Percentiles rank a stretch among this genome's conserved stretches.
Evolutionary conservation across 2,329 filamentous ascomycete genomes (phyloP).

Genomic region (Sclerotinia spermophila): DNA sequence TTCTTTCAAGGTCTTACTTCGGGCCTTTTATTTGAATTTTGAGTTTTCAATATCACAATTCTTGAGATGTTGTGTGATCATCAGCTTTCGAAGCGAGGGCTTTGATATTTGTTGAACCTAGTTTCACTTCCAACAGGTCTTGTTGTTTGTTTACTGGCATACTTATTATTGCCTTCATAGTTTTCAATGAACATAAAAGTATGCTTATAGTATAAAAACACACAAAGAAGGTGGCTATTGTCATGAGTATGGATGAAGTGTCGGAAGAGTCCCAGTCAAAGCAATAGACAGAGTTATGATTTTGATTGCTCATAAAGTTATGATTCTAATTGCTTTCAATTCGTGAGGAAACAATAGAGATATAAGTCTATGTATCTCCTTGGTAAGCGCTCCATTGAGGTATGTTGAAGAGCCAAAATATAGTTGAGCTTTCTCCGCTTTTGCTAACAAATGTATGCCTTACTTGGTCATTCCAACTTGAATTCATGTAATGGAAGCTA

Average conservation of each 20-base stretch:
- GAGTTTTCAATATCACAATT: not conserved
- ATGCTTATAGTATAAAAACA: not conserved
- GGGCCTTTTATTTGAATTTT: not conserved
- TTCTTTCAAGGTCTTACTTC: not conserved
- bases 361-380: too few species aligned
- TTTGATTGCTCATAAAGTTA: not conserved
- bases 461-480: not conserved
- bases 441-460: too few species aligned
- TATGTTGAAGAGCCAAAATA: not conserved
- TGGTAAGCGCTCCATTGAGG: fast-evolving
- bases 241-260: not conserved
- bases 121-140: not conserved
- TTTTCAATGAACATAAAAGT: not conserved
- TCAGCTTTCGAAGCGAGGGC: not conserved
- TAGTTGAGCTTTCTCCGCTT: not conserved
- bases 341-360: not conserved
- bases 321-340: not conserved
- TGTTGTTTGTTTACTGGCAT: not conserved
- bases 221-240: not conserved
- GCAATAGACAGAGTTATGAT: not conserved
- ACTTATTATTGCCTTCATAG: not conserved
- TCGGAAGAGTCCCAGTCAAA: not conserved
- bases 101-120: not conserved
- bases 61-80: not conserved
- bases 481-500: not conserved